These are phyloP conservation scores for Phytopythium oedochilum DNA, from an alignment of 352 stramenopile genomes.

Conservation along the genomic window DNA sequence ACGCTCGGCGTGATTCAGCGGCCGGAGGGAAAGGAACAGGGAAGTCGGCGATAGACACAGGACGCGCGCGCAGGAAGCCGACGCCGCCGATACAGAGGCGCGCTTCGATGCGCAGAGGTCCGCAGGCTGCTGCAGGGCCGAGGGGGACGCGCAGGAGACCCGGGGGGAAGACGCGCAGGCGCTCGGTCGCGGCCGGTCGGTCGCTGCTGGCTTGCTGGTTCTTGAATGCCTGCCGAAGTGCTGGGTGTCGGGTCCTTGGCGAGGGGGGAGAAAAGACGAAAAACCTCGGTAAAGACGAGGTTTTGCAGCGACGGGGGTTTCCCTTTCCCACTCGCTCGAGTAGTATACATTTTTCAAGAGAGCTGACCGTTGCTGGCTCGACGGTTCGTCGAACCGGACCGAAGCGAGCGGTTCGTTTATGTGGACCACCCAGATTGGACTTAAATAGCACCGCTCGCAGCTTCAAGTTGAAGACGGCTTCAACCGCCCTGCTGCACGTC, in stretches of 20 bases:
- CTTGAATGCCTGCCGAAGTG: neutral
- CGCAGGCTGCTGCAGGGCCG: no score
- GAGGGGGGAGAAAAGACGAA: neutral
- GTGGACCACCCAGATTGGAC: no score
- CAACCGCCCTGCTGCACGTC: slow-evolving; percentile 23
- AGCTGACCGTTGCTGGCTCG: neutral
- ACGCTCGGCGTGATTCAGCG: neutral
- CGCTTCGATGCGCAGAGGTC: no score
- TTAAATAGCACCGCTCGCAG: neutral
- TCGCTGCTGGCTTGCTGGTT: neutral
- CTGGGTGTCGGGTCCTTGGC: neutral
- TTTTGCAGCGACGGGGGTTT: no score
- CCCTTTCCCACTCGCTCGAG: no score
- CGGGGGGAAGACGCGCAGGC: no score
- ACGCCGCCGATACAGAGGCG: no score
- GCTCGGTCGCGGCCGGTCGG: no score
- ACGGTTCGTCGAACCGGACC: neutral
- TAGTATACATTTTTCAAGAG: no score
- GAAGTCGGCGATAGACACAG: neutral
- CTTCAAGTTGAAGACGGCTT: neutral
- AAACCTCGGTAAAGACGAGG: neutral
- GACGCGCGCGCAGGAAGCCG: neutral
- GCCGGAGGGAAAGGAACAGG: neutral
- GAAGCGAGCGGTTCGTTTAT: neutral
- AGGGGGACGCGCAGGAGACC: no score